Evolutionary conservation across 805 yeast species (phyloP).

Genomic region (Ogataea philodendri): DNA sequence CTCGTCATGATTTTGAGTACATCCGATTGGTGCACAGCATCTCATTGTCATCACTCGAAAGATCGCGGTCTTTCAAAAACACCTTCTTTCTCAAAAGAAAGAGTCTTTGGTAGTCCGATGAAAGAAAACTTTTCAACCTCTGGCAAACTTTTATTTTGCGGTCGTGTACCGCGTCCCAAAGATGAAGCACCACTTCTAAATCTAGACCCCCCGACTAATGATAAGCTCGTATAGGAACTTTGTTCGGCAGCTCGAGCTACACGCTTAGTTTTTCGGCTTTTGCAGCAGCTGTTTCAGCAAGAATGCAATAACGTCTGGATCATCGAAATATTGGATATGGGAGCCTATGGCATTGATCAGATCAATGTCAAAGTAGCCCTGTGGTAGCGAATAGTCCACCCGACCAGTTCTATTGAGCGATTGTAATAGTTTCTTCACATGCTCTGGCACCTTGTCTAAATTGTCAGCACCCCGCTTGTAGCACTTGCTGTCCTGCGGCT

Average conservation of each 20-base stretch:
- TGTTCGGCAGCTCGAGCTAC: too few species aligned
- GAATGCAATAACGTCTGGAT: slow-evolving; percentile 78
- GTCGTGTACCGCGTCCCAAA: slow-evolving; percentile 6
- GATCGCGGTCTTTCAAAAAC: slow-evolving; percentile 9
- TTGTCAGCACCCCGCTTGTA: slow-evolving; percentile 4
- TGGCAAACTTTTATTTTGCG: slow-evolving; percentile 6
- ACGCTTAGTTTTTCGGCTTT: too few species aligned
- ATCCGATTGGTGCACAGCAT: slow-evolving; percentile 40
- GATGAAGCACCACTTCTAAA: not conserved
- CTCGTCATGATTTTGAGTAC: slow-evolving; percentile 34
- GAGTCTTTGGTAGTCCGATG: slow-evolving; percentile 5
- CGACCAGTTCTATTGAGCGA: slow-evolving; percentile 69
- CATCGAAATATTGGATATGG: slow-evolving; percentile 86
- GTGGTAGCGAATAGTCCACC: slow-evolving; percentile 76
- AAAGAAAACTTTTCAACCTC: slow-evolving; percentile 1
- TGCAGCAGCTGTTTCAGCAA: slow-evolving; percentile 57
- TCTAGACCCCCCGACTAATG: slow-evolving; percentile 5
- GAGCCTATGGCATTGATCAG: slow-evolving; percentile 80
- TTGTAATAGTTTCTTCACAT: slow-evolving; percentile 38
- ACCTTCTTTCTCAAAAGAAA: slow-evolving; percentile 9
- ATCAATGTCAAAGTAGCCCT: slow-evolving; percentile 76
- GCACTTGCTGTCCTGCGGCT: not conserved
- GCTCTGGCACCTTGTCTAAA: slow-evolving; percentile 23
- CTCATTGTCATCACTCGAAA: slow-evolving; percentile 33
- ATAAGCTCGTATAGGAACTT: too few species aligned